Conservation (phyloP, 169 alveolate species). For the Cryptosporidium sp. region DNA sequence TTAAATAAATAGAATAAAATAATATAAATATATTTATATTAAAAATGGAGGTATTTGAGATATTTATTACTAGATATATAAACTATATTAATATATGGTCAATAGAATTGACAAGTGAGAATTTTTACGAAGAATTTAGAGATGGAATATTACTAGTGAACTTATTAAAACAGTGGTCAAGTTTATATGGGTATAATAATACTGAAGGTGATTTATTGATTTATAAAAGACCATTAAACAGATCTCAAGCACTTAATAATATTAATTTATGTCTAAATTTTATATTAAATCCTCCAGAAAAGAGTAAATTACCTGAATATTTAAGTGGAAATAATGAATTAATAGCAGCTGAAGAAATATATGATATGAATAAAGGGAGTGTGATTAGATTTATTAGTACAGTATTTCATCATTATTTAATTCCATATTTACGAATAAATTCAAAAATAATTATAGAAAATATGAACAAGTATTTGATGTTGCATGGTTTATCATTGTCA, state of each 20-base stretch:
- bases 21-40: neutral
- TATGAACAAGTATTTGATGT: slow-evolving; percentile 24
- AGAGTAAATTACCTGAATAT: slow-evolving; percentile 56
- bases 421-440: slow-evolving; percentile 65
- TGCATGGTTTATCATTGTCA: slow-evolving; percentile 67
- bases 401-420: slow-evolving; percentile 63
- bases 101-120: slow-evolving; percentile 24
- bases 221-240: slow-evolving; percentile 52
- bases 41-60: slow-evolving; percentile 46
- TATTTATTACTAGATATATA: slow-evolving; percentile 57
- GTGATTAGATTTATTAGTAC: slow-evolving; percentile 18
- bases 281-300: slow-evolving; percentile 66
- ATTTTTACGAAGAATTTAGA: slow-evolving; percentile 51
- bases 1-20: neutral
- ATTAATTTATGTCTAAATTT: slow-evolving; percentile 57
- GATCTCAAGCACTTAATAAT: slow-evolving; percentile 54
- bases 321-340: slow-evolving; percentile 21
- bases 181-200: slow-evolving; percentile 51
- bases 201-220: slow-evolving; percentile 61
- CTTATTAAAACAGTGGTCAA: slow-evolving; percentile 56
- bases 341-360: slow-evolving; percentile 55
- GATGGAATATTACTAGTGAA: slow-evolving; percentile 52
- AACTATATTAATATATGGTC: slow-evolving; percentile 72
- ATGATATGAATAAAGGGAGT: slow-evolving; percentile 16
- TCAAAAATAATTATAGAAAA: slow-evolving; percentile 19